Evolutionary conservation across 345 rosid species (phyloP), one percentile per base, ranked within the genome.

Genomic region (Zanthoxylum bungeanum): DNA sequence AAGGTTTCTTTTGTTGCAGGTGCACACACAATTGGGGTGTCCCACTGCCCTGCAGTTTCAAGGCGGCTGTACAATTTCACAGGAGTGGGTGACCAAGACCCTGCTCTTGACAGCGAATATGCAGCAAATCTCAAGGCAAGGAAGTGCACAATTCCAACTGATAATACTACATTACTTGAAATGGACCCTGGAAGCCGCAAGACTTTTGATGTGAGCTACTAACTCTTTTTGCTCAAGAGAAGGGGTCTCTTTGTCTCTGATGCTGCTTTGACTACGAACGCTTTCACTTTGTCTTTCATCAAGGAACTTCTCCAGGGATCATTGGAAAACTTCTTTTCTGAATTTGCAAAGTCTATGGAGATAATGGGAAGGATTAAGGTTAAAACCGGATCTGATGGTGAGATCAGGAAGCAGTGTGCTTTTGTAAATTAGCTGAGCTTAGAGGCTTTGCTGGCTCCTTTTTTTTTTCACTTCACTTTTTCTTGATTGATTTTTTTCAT

Each of bases 131-230:
- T 91, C 5, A 91, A 86, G 83, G 83, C 91, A 33, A 89, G 69
- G 14, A 90, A 89, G 77, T 94, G 98, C 73, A 86, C 47, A 68
- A 85, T 62, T 57, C 81, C 71, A 1, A 87, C 44, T 10, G 95
- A 94, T 65, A 86, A 77, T 74, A 81, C 75, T 33, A 93, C 96
- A 9, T 79, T 73, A 46, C 81, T 88, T 9, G 96, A 88, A 73
- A 90, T 93, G 92, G 91, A 93, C 65, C 96, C 98, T 0, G 97
- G 97, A 9, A 93, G 97, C 25, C 68, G 80, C 0, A 88, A 58
- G 59, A 86, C 85, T 39, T 93, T 93, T 24, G 97, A 93, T 81
- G 90, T 90, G 0, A 77, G 88, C 72, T 90, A 88, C 81, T 93
- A 84, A 75, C 72, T 63, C 3, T 78, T 64, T 3, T 60, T 93